Base-by-base conservation (phyloP, 192 early-diverging fungal genomes). In the Dimargaris cristalligena region DNA sequence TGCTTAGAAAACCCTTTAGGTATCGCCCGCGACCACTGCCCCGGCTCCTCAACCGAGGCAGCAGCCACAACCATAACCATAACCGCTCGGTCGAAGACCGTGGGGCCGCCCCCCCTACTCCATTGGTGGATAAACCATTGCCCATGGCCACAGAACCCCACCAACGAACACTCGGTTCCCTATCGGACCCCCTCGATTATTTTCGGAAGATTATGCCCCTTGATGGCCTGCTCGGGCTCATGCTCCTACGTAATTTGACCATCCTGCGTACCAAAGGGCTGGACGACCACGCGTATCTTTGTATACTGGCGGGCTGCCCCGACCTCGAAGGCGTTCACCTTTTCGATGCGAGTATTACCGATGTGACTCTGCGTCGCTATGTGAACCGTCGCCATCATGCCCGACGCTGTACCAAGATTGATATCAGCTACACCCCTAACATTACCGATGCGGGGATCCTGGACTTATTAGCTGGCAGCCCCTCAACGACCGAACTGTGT, bases 151-250 rank as follows among this genome's bases (percentile, higher is more conserved):
- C n/a, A n/a, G n/a, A n/a, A n/a, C n/a, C n/a, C n/a, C n/a, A n/a
- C n/a, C n/a, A n/a, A n/a, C n/a, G n/a, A n/a, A n/a, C n/a, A n/a
- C n/a, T n/a, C n/a, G n/a, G n/a, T n/a, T n/a, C n/a, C n/a, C n/a
- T 28, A 18, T 44, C 26, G 29, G n/a, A 52, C 22, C 1, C 51
- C 23, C 29, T 28, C 2, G 51, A 52, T 25, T 28, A 28, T n/a
- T 52, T 52, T 52, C 16, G 22, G n/a, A n/a, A 52, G 14, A n/a
- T 25, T 18, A 52, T 52, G 14, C 51, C 51, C 18, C 51, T 52
- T 16, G 26, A 52, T n/a, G 51, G 51, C n/a, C 18, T 52, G 14
- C 51, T 52, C 2, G 23, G 29, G 16, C 51, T 52, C 14, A n/a
- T 26, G 14, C 1, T 26, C 22, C 51, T 52, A 9, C 51, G 29